phyloP scores from a whole-genome alignment of 148 eudicot species.

The Fallopia convolvulus region DNA sequence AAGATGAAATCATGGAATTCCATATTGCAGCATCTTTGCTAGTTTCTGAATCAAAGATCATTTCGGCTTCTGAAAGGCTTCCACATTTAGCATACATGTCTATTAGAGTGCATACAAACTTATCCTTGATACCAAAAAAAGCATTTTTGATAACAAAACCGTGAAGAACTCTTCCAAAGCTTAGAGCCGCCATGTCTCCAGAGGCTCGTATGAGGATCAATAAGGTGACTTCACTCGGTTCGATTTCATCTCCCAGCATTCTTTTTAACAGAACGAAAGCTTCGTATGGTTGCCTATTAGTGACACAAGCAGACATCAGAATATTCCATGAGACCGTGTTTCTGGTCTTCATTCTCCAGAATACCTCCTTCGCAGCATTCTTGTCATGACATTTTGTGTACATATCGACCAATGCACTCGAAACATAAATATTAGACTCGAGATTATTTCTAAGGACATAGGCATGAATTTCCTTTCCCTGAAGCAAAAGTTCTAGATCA shows the following conservation, averaged over 20 bases:
- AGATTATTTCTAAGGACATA: constrained; percentile 23
- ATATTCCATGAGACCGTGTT: constrained; percentile 48
- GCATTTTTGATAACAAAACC: constrained; percentile 36
- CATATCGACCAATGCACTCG: constrained; percentile 49
- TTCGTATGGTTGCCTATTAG: constrained; percentile 19
- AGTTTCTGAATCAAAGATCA: constrained; percentile 11
- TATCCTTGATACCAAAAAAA: constrained; percentile 20
- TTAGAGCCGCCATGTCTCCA: constrained; percentile 33
- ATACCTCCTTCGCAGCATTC: constrained; percentile 33
- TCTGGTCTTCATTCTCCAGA: constrained; percentile 31
- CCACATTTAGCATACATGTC: constrained; percentile 51
- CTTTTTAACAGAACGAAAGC: constrained; percentile 26
- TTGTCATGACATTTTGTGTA: constrained; percentile 43
- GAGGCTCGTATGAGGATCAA: constrained; percentile 41
- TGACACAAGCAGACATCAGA: constrained; percentile 33
- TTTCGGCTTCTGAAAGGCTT: constrained; percentile 30
- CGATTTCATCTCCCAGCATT: constrained; percentile 31
- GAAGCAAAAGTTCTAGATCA: constrained; percentile 24
- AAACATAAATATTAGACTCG: constrained; percentile 35
- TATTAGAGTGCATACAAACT: constrained; percentile 30
- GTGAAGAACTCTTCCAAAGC: constrained; percentile 32
- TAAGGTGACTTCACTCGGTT: constrained; percentile 35
- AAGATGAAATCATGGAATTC: constrained; percentile 49
- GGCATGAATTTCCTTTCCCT: constrained; percentile 52
- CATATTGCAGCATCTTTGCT: constrained; percentile 35